These are phyloP conservation scores for Lasiodiplodia gonubiensis DNA, from an alignment of 2,329 filamentous ascomycete genomes.

Conservation along the genomic window DNA sequence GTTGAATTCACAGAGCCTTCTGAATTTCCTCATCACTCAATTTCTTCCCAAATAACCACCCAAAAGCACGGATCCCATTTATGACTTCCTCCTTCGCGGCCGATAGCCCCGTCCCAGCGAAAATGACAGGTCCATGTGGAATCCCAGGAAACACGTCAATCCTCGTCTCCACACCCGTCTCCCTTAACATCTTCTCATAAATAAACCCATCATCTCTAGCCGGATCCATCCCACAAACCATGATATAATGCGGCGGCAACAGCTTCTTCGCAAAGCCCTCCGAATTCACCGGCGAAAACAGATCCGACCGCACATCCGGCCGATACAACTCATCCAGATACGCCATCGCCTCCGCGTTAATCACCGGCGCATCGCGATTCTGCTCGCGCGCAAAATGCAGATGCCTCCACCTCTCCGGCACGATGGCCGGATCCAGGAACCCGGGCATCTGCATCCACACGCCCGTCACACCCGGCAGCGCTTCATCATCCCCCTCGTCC, in stretches of 20 bases:
- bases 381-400: slow-evolving; percentile 18
- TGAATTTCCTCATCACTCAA: background rate
- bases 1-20: background rate
- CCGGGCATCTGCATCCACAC: slow-evolving; percentile 16
- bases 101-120: slow-evolving; percentile 13
- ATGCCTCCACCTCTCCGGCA: background rate
- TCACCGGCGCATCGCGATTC: slow-evolving; percentile 20
- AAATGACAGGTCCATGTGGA: slow-evolving; percentile 26
- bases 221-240: slow-evolving; percentile 30
- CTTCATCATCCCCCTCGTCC: background rate
- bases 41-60: slow-evolving; percentile 28
- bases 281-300: slow-evolving; percentile 18
- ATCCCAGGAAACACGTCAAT: slow-evolving; percentile 30
- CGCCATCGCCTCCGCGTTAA: slow-evolving; percentile 5
- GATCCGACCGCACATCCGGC: slow-evolving; percentile 3
- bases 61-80: slow-evolving; percentile 24
- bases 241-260: slow-evolving; percentile 29
- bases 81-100: slow-evolving; percentile 15
- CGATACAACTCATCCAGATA: slow-evolving; percentile 14
- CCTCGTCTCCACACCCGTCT: slow-evolving; percentile 29
- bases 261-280: background rate
- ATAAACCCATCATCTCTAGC: slow-evolving; percentile 30
- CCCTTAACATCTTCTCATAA: slow-evolving; percentile 30
- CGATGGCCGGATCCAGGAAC: background rate
- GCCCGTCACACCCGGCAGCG: slow-evolving; percentile 2